Percentiles rank a stretch among this genome's conserved stretches.
These are phyloP conservation scores for Juglanconis sp. DNA, from an alignment of 2,329 filamentous ascomycete genomes.

Conservation along the genomic window DNA sequence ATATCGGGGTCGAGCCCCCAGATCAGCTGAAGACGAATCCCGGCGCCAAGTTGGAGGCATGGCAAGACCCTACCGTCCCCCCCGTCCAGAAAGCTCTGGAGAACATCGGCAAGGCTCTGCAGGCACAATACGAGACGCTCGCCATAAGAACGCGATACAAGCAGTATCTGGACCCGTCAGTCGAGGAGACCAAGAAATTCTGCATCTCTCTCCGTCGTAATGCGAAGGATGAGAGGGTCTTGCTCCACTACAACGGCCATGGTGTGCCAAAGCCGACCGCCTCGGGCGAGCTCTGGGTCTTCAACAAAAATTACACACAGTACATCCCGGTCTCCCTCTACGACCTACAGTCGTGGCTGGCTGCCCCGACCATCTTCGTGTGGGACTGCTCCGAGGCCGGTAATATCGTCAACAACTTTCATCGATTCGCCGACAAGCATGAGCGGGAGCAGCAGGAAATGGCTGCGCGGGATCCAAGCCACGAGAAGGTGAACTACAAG, in stretches of 20 bases:
- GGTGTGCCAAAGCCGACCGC: conserved; percentile 93
- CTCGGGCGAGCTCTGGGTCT: conserved; percentile 98
- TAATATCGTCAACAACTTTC: conserved; percentile 92
- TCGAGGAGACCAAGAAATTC: conserved; percentile 96
- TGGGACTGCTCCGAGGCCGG: conserved; percentile 97
- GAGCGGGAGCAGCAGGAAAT: conserved; percentile 81
- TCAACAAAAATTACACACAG: conserved; percentile 98
- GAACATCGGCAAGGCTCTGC: conserved; percentile 92
- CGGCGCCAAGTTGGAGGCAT: conserved; percentile 90
- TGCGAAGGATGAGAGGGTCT: conserved; percentile 89
- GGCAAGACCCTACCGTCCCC: conserved; percentile 85
- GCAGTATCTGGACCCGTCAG: conserved; percentile 91
- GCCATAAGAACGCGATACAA: conserved; percentile 97
- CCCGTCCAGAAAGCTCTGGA: conserved; percentile 83
- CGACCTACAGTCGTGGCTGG: conserved; percentile 92
- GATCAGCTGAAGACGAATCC: conserved; percentile 95
- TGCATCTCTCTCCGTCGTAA: conserved; percentile 85
- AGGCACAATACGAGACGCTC: conserved; percentile 92
- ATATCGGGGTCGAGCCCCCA: conserved; percentile 95
- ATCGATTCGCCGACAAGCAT: conserved; percentile 91
- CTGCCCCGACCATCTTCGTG: conserved; percentile 91
- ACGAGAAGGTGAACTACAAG: conserved; percentile 69
- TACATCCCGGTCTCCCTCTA: conserved; percentile 97
- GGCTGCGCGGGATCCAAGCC: conserved; percentile 73
- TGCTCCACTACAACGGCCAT: conserved; percentile 99